phyloP scores from a whole-genome alignment of 2,329 filamentous ascomycete species.

The Aspergillus pseudoviridinutans region DNA sequence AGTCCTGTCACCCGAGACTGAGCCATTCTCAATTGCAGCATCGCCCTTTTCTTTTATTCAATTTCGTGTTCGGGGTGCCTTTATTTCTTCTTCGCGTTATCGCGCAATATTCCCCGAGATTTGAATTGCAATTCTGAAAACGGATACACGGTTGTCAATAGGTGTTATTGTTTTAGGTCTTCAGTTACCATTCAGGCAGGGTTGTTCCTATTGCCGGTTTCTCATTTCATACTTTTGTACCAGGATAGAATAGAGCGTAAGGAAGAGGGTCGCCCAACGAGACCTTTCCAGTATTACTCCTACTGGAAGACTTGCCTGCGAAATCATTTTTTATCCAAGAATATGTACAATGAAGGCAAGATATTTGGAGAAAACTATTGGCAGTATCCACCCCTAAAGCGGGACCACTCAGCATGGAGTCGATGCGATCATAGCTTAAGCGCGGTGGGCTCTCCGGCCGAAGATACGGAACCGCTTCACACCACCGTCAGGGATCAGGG shows the following conservation, averaged over 20 bases:
- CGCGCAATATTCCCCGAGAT: neutral
- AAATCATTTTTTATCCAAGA: neutral
- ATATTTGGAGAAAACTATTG: neutral
- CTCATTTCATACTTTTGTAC: no score
- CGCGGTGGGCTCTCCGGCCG: constrained; percentile 50
- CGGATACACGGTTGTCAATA: no score
- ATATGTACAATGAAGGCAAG: neutral
- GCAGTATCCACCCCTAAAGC: neutral
- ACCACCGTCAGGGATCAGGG: constrained; percentile 89
- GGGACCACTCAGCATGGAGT: neutral
- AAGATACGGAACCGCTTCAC: constrained; percentile 82
- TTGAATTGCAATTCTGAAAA: no score
- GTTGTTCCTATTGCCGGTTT: no score
- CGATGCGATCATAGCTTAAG: neutral
- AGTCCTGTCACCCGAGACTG: neutral
- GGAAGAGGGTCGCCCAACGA: neutral
- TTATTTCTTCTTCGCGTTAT: neutral
- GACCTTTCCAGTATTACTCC: neutral
- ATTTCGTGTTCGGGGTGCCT: neutral
- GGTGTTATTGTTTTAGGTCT: neutral
- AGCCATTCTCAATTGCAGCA: neutral
- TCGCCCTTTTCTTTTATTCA: neutral
- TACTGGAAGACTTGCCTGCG: neutral
- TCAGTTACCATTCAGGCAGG: no score
- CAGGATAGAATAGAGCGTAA: neutral